Percentiles rank a stretch among this genome's conserved stretches.
phyloP scores from a whole-genome alignment of 2,329 filamentous ascomycete species.

The Fusarium sarcochroum region DNA sequence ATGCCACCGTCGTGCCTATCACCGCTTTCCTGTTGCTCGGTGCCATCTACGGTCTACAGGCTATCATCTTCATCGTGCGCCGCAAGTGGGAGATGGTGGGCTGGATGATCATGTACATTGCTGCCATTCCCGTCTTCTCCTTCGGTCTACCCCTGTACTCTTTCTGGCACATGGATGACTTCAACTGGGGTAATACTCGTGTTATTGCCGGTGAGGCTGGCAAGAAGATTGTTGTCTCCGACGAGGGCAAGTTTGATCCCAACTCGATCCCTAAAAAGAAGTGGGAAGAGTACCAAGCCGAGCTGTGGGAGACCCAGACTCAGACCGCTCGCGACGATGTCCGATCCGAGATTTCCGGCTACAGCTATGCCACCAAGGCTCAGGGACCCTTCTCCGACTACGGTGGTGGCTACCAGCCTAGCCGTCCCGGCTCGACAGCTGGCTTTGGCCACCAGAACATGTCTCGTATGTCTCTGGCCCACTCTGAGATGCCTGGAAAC shows the following conservation, averaged over 20 bases:
- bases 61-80: conserved; percentile 94
- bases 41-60: conserved; percentile 97
- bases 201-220: conserved; percentile 95
- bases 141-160: conserved; percentile 92
- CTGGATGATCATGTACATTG: conserved; percentile 97
- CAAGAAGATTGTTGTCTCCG: conserved; percentile 91
- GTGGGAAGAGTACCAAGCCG: conserved; percentile 99
- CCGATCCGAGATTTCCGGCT: conserved; percentile 90
- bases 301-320: conserved; percentile 96
- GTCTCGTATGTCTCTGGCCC: conserved; percentile 85
- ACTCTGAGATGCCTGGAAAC: conserved; percentile 74
- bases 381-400: conserved; percentile 78
- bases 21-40: conserved; percentile 92
- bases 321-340: conserved; percentile 87
- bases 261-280: conserved; percentile 94
- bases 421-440: conserved; percentile 69
- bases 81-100: conserved; percentile 99
- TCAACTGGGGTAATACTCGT: conserved; percentile 99
- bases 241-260: conserved; percentile 98
- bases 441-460: conserved; percentile 61
- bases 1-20: conserved; percentile 78
- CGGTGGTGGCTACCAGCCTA: conserved; percentile 72
- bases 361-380: conserved; percentile 92
- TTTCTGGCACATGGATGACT: conserved; percentile 99
- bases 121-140: conserved; percentile 92